Conservation (phyloP, 257 asterid species). For the Fraxinus anomala region DNA sequence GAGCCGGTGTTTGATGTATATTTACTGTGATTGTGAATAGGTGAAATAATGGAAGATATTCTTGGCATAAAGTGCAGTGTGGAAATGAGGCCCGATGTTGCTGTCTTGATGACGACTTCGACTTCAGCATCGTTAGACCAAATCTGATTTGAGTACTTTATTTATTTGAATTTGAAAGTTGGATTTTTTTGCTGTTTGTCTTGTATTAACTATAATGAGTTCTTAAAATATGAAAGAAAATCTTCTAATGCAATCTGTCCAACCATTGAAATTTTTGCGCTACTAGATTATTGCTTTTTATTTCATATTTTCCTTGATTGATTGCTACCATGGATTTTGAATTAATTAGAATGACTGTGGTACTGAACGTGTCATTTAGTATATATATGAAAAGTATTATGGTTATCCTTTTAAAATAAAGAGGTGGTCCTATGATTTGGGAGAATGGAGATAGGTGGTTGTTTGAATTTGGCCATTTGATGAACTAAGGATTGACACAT, state of each 20-base stretch:
- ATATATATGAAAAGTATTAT: not conserved
- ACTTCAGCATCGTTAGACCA: conserved; percentile 76
- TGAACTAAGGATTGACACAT: conserved; percentile 12
- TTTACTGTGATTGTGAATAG: conserved; percentile 36
- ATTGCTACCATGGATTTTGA: not conserved
- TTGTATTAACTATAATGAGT: not conserved
- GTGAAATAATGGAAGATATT: conserved; percentile 84
- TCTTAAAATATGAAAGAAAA: not conserved
- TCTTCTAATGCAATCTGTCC: conserved; percentile 10
- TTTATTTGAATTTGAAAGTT: conserved; percentile 12
- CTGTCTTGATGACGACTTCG: conserved; percentile 84
- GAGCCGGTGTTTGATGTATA: not conserved
- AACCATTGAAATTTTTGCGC: conserved; percentile 1
- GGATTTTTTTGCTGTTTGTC: conserved; percentile 9
- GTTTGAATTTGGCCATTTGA: not conserved
- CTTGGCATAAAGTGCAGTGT: conserved; percentile 76
- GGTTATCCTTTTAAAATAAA: not conserved
- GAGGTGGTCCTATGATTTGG: conserved; percentile 25
- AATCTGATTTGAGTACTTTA: not conserved
- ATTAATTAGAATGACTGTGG: not conserved
- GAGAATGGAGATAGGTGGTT: conserved; percentile 9
- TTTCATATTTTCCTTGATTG: not conserved
- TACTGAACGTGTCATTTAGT: conserved; percentile 4
- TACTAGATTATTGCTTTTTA: not conserved
- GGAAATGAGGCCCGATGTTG: conserved; percentile 66